phyloP scores from a whole-genome alignment of 352 stramenopile species.

The Achlya hypogyna region DNA sequence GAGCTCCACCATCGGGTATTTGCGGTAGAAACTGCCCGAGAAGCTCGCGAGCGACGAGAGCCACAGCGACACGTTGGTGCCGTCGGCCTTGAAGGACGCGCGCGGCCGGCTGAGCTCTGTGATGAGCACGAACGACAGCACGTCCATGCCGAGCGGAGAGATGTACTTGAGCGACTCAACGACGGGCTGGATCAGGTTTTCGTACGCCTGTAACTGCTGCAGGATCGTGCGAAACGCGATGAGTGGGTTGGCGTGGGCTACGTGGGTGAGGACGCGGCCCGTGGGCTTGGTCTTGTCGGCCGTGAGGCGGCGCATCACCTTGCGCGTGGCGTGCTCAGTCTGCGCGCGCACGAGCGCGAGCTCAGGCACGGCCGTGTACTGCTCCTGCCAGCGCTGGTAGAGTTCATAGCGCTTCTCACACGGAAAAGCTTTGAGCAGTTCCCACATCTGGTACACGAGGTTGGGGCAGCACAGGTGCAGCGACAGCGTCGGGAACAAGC shows the following conservation, averaged over 20 bases:
- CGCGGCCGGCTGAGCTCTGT: conserved; percentile 79
- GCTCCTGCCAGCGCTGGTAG: conserved; percentile 68
- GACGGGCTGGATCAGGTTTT: conserved; percentile 94
- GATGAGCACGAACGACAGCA: conserved; percentile 90
- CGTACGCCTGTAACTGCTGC: conserved; percentile 94
- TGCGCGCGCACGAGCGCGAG: conserved; percentile 62
- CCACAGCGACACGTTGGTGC: conserved; percentile 91
- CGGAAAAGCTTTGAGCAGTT: conserved; percentile 62
- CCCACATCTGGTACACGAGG: conserved; percentile 71
- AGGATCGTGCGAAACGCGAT: conserved; percentile 93
- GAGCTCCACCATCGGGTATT: conserved; percentile 89
- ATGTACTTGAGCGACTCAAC: conserved; percentile 94
- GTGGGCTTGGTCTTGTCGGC: conserved; percentile 72
- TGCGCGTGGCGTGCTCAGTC: conserved; percentile 57
- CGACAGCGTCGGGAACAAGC: conserved; percentile 66
- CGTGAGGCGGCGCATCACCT: conserved; percentile 72
- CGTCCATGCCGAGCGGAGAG: conserved; percentile 89
- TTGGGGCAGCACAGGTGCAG: conserved; percentile 68
- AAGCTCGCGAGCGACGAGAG: conserved; percentile 91
- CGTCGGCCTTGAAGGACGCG: conserved; percentile 78
- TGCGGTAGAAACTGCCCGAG: conserved; percentile 90
- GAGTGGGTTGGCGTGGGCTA: conserved; percentile 89
- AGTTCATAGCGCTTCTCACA: conserved; percentile 74
- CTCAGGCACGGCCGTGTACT: conserved; percentile 44
- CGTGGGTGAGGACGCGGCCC: conserved; percentile 70